Conservation (phyloP, 2,329 filamentous ascomycete species). For the Colletotrichum tamarilloi region DNA sequence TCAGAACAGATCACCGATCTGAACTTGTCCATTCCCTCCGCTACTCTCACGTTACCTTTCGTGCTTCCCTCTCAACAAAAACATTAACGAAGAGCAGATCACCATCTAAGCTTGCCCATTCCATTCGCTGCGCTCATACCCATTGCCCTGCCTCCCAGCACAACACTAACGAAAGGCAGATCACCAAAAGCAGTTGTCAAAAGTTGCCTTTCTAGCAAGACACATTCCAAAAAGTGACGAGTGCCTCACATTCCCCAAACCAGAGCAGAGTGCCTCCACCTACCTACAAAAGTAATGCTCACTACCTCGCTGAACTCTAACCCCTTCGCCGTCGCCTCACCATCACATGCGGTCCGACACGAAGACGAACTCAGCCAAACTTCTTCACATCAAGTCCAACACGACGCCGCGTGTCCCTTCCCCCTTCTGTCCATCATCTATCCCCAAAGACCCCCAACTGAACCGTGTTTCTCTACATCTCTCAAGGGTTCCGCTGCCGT, state of each 20-base stretch:
- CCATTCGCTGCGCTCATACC: no score
- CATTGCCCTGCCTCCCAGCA: no score
- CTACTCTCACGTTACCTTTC: neutral
- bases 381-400: neutral
- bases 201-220: neutral
- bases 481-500: neutral
- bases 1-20: neutral
- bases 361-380: neutral
- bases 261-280: neutral
- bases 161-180: neutral
- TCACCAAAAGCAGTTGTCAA: neutral
- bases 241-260: no score
- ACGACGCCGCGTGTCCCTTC: neutral
- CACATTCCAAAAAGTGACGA: neutral
- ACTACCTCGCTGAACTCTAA: neutral
- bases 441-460: neutral
- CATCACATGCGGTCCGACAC: neutral
- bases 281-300: neutral
- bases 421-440: no score
- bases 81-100: neutral
- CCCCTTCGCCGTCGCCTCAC: neutral
- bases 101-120: neutral
- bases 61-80: neutral
- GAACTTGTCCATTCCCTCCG: neutral
- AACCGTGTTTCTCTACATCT: neutral